Base-by-base conservation (phyloP, 306 rosid genomes). In the Vicia faba region DNA sequence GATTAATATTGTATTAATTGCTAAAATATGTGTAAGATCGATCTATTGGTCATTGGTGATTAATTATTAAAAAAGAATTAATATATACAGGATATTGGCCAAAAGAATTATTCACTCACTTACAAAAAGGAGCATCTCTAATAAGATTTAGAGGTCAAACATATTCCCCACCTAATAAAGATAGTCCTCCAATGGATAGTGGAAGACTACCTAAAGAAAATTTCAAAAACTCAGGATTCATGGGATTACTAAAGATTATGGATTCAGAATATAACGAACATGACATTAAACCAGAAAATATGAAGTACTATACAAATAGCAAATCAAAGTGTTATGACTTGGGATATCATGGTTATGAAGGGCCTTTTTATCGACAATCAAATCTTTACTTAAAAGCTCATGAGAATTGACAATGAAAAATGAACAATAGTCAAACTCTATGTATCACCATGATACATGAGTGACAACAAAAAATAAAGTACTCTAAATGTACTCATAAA, bases 181-280 rank as follows among this genome's bases (percentile, higher is more conserved):
- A 0, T 0, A 67, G 61, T 35, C 71, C 71, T 2, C 71, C 71
- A 12, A 66, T 66, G 71, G 71, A 61, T 12, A 66, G 61, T 67
- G 72, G 62, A 2, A 20, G 26, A 18, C 20, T 67, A 20, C 62
- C 72, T 8, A 0, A 51, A 3, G n/a, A 14, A 0, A 0, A 0
- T 13, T 50, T 0, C 3, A 1, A 1, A 0, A 35, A 53, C 11
- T 19, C 50, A 2, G 8, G 15, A 19, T 19, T 1, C 31, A 2
- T 51, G 2, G 20, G 9, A 19, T 3, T 0, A 1, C 50, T 53
- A 36, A 0, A 5, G 15, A 51, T 51, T 7, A 35, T 67, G 8
- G 61, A 67, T 51, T 18, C 49, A 13, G 2, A 67, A 0, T 67
- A 50, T 8, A 36, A 4, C 3, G 25, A 13, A 19, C 0, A 0